phyloP scores from a whole-genome alignment of 306 rosid genomes.

The Erythrophleum fordii region DNA sequence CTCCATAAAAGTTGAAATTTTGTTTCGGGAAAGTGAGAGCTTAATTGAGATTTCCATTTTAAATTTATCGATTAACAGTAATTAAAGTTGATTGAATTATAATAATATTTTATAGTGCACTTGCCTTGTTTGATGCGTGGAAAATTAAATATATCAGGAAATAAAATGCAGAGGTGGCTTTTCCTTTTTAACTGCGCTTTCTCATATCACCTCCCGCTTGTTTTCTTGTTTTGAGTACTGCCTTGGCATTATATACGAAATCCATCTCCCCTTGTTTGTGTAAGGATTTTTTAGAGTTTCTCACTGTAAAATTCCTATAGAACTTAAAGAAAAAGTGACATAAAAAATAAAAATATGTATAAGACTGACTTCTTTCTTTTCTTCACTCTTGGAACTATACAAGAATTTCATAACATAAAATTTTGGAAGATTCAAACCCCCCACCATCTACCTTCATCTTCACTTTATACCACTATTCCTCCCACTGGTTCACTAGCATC shows the following conservation, averaged over 20 bases:
- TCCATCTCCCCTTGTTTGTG: conserved; percentile 7
- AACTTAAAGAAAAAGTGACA: no score
- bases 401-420: no score
- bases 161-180: conserved; percentile 39
- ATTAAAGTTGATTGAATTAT: neutral
- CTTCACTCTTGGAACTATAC: no score
- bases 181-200: conserved; percentile 39
- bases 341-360: no score
- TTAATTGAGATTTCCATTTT: neutral
- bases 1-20: neutral
- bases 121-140: conserved; percentile 29
- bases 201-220: conserved; percentile 11
- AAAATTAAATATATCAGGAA: conserved; percentile 10
- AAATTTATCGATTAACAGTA: neutral
- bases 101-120: neutral
- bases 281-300: no score
- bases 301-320: no score
- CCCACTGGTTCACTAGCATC: conserved; percentile 12
- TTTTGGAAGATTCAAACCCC: no score
- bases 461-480: conserved; percentile 21
- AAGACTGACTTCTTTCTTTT: no score
- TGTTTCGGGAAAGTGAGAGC: no score
- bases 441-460: neutral
- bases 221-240: conserved; percentile 12
- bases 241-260: conserved; percentile 37